These are phyloP conservation scores for Aspergillus melleus DNA, from an alignment of 2,329 filamentous ascomycete genomes.

Conservation along the genomic window DNA sequence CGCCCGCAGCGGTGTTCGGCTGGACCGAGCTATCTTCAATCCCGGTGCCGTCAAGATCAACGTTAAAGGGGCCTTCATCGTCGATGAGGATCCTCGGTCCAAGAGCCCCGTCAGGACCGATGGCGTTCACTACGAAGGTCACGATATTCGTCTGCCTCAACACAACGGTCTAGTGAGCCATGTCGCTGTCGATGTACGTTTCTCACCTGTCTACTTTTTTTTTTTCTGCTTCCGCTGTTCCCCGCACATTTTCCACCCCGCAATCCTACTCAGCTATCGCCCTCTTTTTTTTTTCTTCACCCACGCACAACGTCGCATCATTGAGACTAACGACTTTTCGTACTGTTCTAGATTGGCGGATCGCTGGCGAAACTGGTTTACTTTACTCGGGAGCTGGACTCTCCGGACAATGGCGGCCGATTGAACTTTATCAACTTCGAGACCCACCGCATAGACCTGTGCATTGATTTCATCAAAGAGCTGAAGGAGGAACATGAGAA, in stretches of 20 bases:
- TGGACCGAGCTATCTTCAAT: conserved; percentile 54
- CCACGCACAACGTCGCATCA: conserved; percentile 1
- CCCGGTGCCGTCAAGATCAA: conserved; percentile 85
- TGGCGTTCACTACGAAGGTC: conserved; percentile 70
- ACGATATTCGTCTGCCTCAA: conserved; percentile 93
- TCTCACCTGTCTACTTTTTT: conserved; percentile 14
- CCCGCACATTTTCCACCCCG: conserved; percentile 33
- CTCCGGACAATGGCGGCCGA: conserved; percentile 77
- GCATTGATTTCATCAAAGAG: conserved; percentile 85
- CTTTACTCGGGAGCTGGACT: conserved; percentile 84
- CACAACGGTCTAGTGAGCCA: conserved; percentile 95
- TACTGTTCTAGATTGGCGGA: conserved; percentile 76
- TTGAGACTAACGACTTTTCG: conserved; percentile 8
- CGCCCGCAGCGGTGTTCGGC: conserved; percentile 28
- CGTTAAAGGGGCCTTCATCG: conserved; percentile 93
- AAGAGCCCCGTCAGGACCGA: conserved; percentile 53
- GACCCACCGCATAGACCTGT: conserved; percentile 90
- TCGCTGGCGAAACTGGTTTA: conserved; percentile 96
- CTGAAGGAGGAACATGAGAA: conserved; percentile 79
- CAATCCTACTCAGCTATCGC: conserved; percentile 22
- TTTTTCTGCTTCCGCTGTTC: conserved; percentile 23
- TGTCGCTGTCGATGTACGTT: conserved; percentile 87
- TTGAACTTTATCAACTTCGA: conserved; percentile 96
- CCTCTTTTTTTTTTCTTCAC: background rate
- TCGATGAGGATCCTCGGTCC: conserved; percentile 70